Conservation (phyloP, 306 rosid genomes). For the Prunus mume region DNA sequence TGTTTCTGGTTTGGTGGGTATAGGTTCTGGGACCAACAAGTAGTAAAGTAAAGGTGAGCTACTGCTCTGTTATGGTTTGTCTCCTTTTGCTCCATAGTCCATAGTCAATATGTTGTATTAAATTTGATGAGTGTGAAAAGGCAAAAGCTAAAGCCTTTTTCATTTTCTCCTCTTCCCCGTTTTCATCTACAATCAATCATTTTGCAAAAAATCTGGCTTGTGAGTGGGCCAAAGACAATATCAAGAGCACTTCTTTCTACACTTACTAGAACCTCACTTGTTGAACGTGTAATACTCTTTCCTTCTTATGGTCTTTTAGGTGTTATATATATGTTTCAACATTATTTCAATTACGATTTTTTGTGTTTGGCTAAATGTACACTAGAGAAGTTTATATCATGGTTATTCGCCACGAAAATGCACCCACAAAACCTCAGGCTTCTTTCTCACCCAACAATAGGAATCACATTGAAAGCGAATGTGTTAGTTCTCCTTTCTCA, state of each 20-base stretch:
- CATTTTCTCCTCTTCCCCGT: neutral
- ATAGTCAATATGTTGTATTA: neutral
- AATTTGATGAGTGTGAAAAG: constrained; percentile 3
- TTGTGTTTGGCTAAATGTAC: neutral
- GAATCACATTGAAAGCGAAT: neutral
- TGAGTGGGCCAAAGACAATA: constrained; percentile 92
- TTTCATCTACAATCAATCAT: constrained; percentile 87
- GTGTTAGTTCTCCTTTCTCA: neutral
- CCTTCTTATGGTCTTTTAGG: constrained; percentile 1
- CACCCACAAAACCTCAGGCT: neutral
- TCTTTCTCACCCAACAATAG: neutral
- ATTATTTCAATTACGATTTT: neutral
- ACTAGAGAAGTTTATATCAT: neutral
- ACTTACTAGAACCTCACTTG: constrained; percentile 72
- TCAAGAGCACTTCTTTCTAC: constrained; percentile 74
- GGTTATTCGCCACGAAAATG: neutral
- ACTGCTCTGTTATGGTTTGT: constrained; percentile 13
- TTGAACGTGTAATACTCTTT: constrained; percentile 52
- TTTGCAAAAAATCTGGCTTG: constrained; percentile 76
- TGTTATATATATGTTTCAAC: neutral
- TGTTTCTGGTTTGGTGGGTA: constrained; percentile 35
- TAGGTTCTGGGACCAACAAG: constrained; percentile 61
- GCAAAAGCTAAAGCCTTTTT: constrained; percentile 7
- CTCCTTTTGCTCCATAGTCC: constrained; percentile 10
- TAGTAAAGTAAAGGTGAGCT: constrained; percentile 67